Base-by-base conservation (phyloP, 2,329 filamentous ascomycete genomes). In the Mycogone perniciosa region DNA sequence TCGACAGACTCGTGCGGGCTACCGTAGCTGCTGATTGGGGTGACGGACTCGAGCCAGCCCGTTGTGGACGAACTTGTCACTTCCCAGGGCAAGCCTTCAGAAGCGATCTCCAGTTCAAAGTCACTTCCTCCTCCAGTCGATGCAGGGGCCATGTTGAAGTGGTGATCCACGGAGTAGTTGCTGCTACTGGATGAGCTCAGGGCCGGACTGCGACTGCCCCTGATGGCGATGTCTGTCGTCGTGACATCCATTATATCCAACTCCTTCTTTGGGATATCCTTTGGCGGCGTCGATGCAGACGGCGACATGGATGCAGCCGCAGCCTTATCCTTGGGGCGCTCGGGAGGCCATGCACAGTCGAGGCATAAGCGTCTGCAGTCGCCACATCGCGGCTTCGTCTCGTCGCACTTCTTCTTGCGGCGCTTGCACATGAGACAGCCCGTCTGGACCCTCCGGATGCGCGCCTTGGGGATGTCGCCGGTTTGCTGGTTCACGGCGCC, bases 401-500 rank as follows among this genome's bases (percentile, higher is more conserved):
- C 72, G 52, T 74, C 71, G 59, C 72, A 75, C 58, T 75, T 75
- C 65, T 74, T 74, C 63, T 74, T 74, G 41, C 72, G 67, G 29
- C 64, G 64, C 56, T 73, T 71, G 59, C 71, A 75, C 55, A 71
- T 73, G 46, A 71, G 55, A 56, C 72, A 75, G 9, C 72, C 72
- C 31, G 66, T 68, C 57, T 68, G 65, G 4, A 67, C 65, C 31
- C 65, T 58, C 6, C 62, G 58, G 35, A 67, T 68, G 37, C 60
- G 62, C 4, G 64, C 65, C 54, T 66, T 68, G 49, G 65, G 64
- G 31, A 57, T 41, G n/a, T 65, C 58, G 26, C 37, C 49, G 30
- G 35, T 38, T 6, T 38, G 45, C 7, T 43, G 30, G 13, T 57
- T 56, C 31, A 52, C 41, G 20, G 44, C 43, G 44, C 50, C 52